Percentiles rank a stretch among this genome's conserved stretches.
Evolutionary conservation across 495 filamentous ascomycete genomes (phyloP).

Genomic region (Staphylotrichum longicolle): DNA sequence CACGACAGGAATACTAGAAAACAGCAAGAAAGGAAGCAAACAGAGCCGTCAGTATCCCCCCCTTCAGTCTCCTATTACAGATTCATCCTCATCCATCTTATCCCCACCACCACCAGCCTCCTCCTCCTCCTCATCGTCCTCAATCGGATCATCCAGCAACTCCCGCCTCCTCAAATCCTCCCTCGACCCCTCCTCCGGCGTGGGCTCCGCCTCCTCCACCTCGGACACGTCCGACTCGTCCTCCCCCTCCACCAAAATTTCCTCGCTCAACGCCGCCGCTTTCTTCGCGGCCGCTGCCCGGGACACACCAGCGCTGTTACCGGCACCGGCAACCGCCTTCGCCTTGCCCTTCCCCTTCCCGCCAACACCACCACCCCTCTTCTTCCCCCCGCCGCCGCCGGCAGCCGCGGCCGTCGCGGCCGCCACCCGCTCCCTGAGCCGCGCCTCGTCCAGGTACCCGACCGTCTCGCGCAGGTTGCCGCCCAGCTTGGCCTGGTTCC

Average conservation of each 20-base stretch:
- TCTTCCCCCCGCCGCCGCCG: constrained; percentile 12
- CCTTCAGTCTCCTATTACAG: constrained; percentile 65
- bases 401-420: constrained; percentile 15
- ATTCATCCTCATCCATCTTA: constrained; percentile 58
- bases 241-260: constrained; percentile 48
- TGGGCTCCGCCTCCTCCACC: constrained; percentile 46
- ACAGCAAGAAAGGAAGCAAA: constrained; percentile 2
- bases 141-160: constrained; percentile 52
- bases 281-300: background rate
- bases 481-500: constrained; percentile 67
- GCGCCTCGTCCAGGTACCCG: constrained; percentile 64
- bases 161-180: constrained; percentile 63
- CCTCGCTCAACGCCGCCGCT: constrained; percentile 39
- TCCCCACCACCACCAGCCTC: constrained; percentile 30
- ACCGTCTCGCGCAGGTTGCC: constrained; percentile 75
- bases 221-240: constrained; percentile 51
- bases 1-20: background rate
- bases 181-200: constrained; percentile 51
- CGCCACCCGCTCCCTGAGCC: constrained; percentile 35
- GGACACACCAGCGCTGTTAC: too few relatives aligned
- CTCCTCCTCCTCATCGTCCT: constrained; percentile 46
- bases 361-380: constrained; percentile 19
- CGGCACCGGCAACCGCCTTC: constrained; percentile 20
- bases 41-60: too few relatives aligned
- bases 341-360: background rate